Conservation (phyloP, 306 rosid species). For the Abrus precatorius region DNA sequence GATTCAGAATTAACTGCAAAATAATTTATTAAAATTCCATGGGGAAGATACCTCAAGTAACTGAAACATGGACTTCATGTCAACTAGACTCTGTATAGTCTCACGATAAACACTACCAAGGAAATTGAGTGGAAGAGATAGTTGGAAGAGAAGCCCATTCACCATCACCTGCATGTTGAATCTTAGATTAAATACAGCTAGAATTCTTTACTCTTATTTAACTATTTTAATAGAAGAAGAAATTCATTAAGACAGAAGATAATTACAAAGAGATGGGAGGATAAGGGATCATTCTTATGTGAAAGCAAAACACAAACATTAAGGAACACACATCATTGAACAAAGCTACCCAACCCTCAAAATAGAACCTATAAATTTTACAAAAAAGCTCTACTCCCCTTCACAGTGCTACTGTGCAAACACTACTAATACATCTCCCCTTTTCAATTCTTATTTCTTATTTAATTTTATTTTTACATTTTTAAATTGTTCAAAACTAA, state of each 20-base stretch:
- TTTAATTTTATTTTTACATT: too few species aligned
- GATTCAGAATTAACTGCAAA: slow-evolving; percentile 20
- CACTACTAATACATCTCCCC: too few species aligned
- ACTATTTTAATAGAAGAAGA: slow-evolving; percentile 8
- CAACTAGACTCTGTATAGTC: slow-evolving; percentile 94
- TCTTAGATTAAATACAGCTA: slow-evolving; percentile 33
- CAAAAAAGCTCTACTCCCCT: too few species aligned
- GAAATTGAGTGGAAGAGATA: slow-evolving; percentile 96
- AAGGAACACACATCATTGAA: slow-evolving; percentile 14
- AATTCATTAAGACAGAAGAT: slow-evolving; percentile 1
- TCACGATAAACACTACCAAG: slow-evolving; percentile 99
- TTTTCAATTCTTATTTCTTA: too few species aligned
- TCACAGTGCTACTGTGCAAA: too few species aligned
- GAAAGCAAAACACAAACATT: slow-evolving; percentile 20
- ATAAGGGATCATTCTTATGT: slow-evolving; percentile 34
- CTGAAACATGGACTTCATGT: slow-evolving; percentile 98
- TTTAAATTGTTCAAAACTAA: too few species aligned
- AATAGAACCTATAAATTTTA: not conserved
- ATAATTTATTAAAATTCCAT: slow-evolving; percentile 37
- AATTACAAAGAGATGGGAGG: slow-evolving; percentile 10
- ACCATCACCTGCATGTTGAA: slow-evolving; percentile 85
- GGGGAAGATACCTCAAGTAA: slow-evolving; percentile 84
- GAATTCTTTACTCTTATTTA: not conserved
- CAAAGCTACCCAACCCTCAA: slow-evolving; percentile 7
- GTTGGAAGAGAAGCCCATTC: slow-evolving; percentile 98